Base-by-base conservation (phyloP, 371 early-diverging fungal species). In the Entomophthora muscae region DNA sequence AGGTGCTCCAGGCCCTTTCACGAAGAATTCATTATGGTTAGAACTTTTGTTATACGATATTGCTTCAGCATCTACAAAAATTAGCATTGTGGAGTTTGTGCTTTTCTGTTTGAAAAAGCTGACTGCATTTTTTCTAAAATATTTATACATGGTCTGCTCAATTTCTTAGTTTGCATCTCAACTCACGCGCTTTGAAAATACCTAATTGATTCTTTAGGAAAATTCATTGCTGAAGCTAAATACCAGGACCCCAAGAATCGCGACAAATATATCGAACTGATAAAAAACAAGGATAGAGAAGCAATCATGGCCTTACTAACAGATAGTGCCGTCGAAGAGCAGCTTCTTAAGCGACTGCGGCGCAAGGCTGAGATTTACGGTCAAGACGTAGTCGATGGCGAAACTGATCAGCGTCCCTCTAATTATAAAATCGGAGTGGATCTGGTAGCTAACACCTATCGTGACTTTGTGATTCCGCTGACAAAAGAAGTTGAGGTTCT, bases 181-280 rank as follows among this genome's bases (percentile, higher is more conserved):
- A n/a, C n/a, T n/a, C n/a, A n/a, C n/a, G n/a, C n/a, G n/a, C n/a
- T n/a, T n/a, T n/a, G n/a, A n/a, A n/a, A n/a, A n/a, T n/a, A n/a
- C n/a, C n/a, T n/a, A n/a, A n/a, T n/a, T n/a, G n/a, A n/a, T n/a
- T 51, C 53, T 51, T 28, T 66, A 89, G 88, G 93, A 62, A 95
- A 95, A 75, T 95, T 90, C 66, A 88, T 94, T 54, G 95, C 95
- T 27, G 98, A 97, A 70, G 85, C 93, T 29, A 95, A 95, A 73
- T 97, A 92, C 73, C 81, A 78, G 67, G 88, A 89, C 69, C 88
- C 90, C 3, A 60, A 65, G 30, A 57, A 75, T 23, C 88, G 84
- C 63, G 78, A 82, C 32, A 76, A 79, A 65, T 95, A 94, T 69
- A 85, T 88, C n/a, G 71, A 73, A n/a, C 71, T 89, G n/a, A 93